Evolutionary conservation across 352 stramenopile genomes (phyloP), one percentile per base, ranked within the genome.

Genomic region (Globisporangium nodosum): DNA sequence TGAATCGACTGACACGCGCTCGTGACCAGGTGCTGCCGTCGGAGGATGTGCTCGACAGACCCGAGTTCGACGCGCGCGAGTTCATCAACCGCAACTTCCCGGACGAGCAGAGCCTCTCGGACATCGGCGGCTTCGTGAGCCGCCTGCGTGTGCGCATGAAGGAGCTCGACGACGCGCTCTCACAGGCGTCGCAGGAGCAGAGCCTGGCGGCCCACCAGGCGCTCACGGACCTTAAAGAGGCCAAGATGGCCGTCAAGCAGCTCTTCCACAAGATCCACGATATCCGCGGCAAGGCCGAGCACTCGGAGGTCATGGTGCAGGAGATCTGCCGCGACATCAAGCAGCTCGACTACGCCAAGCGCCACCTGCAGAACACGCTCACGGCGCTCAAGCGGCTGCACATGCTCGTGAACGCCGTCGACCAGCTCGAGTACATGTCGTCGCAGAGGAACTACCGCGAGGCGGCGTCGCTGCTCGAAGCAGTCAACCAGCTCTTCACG

Each of bases 251-350:
- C 11, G 94, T 98, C 6, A 61, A 87, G 37, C 85, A 96, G 63
- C 76, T 99, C 6, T 90, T 95, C 57, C 65, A 84, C 62, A 96
- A 98, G 58, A 98, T 99, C 45, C 70, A 87, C 40, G 83, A 96
- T 42, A 98, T 99, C 42, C 88, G 91, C 66, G 66, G 71, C 30
- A 98, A 98, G 71, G 96, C 96, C 11, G 85, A 96, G 57, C 91
- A 98, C 68, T 97, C 82, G 30, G 96, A 99, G 70, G 69, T 91
- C 46, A 98, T 98, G 76, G 97, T 99, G 11, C 77, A 98, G 56
- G 96, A 99, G 73, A 99, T 99, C 52, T 99, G 96, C 54, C 80
- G 90, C 27, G 97, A 99, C 72, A 99, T 99, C 71, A 99, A 99
- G 73, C 90, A 98, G 57, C 83, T 99, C 11, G 97, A 99, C 85